A percentile compares a stretch with the other conserved stretches of the same genome.
Conservation (phyloP, 306 rosid genomes). For the Ceratonia siliqua region DNA sequence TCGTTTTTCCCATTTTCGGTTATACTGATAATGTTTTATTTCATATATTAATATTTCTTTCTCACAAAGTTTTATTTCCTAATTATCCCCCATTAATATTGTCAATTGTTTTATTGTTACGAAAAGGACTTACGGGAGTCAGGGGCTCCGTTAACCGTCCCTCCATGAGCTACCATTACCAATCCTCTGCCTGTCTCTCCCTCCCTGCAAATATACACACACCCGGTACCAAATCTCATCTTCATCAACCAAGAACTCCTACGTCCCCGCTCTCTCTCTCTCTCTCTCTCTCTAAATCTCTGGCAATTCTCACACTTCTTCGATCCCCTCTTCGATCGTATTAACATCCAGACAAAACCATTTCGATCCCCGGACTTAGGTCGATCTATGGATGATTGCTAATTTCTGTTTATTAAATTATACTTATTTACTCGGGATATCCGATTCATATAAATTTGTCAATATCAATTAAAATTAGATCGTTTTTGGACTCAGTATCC, state of each 20-base stretch:
- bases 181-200: conserved; percentile 17
- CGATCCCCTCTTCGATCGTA: conserved; percentile 37
- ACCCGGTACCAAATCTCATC: conserved; percentile 78
- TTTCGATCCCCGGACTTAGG: conserved; percentile 46
- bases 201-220: conserved; percentile 37
- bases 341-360: conserved; percentile 28
- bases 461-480: conserved; percentile 46
- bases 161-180: conserved; percentile 23
- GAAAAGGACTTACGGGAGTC: conserved; percentile 35
- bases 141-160: conserved; percentile 37
- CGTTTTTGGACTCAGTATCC: conserved; percentile 18
- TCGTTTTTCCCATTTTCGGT: no score
- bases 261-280: neutral
- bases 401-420: neutral
- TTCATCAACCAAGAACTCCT: conserved; percentile 62
- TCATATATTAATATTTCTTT: no score
- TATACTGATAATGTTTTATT: no score
- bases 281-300: conserved; percentile 29
- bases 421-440: neutral
- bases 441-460: conserved; percentile 37
- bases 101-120: neutral
- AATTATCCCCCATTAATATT: no score
- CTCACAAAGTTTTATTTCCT: no score
- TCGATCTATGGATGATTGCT: conserved; percentile 36
- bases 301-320: conserved; percentile 32